Percentiles rank a stretch among this genome's conserved stretches.
Evolutionary conservation across 1,284 basidiomycete species (phyloP).

Genomic region (Sanghuangporus baumii): DNA sequence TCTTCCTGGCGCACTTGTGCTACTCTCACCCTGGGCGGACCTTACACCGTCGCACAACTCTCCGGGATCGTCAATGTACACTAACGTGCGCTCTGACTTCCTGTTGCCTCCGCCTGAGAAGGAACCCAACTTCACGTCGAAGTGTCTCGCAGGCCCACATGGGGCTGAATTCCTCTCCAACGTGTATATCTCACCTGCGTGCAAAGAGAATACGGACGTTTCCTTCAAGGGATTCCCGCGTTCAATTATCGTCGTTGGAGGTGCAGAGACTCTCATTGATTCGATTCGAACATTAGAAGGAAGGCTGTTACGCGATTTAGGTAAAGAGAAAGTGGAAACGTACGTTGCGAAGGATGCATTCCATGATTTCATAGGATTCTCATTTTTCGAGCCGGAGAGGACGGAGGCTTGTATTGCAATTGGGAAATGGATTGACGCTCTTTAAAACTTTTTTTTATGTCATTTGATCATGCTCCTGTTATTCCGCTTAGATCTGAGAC

Average conservation of each 20-base stretch:
- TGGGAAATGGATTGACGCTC: slow-evolving; percentile 5
- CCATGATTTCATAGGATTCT: slow-evolving; percentile 20
- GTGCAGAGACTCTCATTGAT: slow-evolving; percentile 30
- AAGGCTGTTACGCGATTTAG: slow-evolving; percentile 38
- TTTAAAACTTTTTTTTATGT: not conserved
- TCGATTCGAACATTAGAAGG: slow-evolving; percentile 28
- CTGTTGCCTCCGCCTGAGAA: not conserved
- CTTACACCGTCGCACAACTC: slow-evolving; percentile 27
- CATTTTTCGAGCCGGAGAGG: slow-evolving; percentile 10
- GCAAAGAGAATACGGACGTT: slow-evolving; percentile 11
- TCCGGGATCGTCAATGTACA: slow-evolving; percentile 22
- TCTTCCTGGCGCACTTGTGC: slow-evolving; percentile 34
- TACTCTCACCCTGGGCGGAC: slow-evolving; percentile 47
- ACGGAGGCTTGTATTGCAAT: slow-evolving; percentile 7
- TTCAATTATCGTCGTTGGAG: slow-evolving; percentile 31
- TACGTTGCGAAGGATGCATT: slow-evolving; percentile 24
- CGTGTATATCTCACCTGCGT: slow-evolving; percentile 28
- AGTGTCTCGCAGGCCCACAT: slow-evolving; percentile 4
- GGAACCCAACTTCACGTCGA: not conserved
- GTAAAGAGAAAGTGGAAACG: slow-evolving; percentile 34
- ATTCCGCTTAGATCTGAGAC: not conserved
- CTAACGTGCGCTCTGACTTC: slow-evolving; percentile 12
- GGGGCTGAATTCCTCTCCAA: slow-evolving; percentile 18
- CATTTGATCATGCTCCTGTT: not conserved
- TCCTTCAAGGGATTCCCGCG: slow-evolving; percentile 31